A percentile compares a stretch with the other conserved stretches of the same genome.
Evolutionary conservation across 2,329 filamentous ascomycete species (phyloP).

Genomic region (Phialemonium atrogriseum): DNA sequence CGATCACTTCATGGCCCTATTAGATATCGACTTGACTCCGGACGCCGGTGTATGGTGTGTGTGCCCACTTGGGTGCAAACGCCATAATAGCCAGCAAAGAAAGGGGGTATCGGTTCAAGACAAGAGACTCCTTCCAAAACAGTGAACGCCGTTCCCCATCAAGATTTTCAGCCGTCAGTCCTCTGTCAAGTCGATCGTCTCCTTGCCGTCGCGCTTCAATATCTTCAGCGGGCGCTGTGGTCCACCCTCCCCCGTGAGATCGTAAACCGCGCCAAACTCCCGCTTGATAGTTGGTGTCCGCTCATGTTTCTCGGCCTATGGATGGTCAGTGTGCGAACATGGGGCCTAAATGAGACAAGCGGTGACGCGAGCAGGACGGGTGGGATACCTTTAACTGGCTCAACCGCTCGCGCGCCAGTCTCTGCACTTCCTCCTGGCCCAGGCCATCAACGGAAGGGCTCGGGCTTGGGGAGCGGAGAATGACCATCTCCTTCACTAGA

Average conservation of each 20-base stretch:
- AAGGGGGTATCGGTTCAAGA: too few species aligned
- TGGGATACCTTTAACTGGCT: background rate
- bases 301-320: too few species aligned
- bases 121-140: too few species aligned
- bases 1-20: too few species aligned
- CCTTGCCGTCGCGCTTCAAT: background rate
- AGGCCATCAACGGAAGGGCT: background rate
- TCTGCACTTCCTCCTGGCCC: background rate
- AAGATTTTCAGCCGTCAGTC: background rate
- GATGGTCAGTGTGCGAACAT: too few species aligned
- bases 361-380: too few species aligned
- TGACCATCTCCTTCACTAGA: background rate
- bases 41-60: too few species aligned
- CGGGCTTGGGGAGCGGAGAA: background rate
- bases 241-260: background rate
- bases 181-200: background rate
- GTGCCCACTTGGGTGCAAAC: too few species aligned
- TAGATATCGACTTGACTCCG: too few species aligned
- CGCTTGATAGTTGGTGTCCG: slow-evolving; percentile 1
- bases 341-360: too few species aligned
- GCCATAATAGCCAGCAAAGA: too few species aligned
- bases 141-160: background rate
- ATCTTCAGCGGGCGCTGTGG: background rate
- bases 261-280: background rate
- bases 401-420: background rate